Base-by-base conservation (phyloP, 2,329 filamentous ascomycete species). In the Corynespora cassiicola region DNA sequence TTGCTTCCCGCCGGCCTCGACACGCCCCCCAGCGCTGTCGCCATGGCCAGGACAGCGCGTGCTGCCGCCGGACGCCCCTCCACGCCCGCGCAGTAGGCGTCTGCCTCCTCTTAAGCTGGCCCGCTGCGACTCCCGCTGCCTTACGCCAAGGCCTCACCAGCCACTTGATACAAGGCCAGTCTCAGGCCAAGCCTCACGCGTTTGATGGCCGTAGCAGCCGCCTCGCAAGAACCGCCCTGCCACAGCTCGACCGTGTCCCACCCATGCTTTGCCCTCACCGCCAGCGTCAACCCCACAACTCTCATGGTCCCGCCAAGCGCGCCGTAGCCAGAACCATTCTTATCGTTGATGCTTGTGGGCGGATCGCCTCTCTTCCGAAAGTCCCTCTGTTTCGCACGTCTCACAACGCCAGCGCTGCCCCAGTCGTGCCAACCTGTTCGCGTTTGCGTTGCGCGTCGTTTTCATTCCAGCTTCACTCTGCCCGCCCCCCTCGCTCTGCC, bases 351-450 rank as follows among this genome's bases (percentile, higher is more conserved):
- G 60, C 64, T 57, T 38, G 31, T 45, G 36, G 29, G 47, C 65
- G 63, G 65, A 62, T 59, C 48, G 50, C 47, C 27, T 31, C 40
- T 31, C 24, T 59, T 58, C 65, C 65, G 63, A 54, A 16, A 12
- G 35, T 37, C 29, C 39, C 49, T 39, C 56, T 50, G 61, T 67
- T 64, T 66, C 56, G 61, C 41, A 44, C 50, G 59, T 65, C 62
- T 62, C 61, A 65, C 54, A 42, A 53, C 58, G 36, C 52, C 60
- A 49, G 37, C 49, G 45, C 50, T 41, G 36, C 31, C 55, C 47
- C 42, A 38, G 53, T 57, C 36, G 42, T 36, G 39, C 34, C 42
- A 39, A 38, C 34, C 14, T 4, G 3, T 20, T 15, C 21, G 18
- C 6, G 12, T 40, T 41, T 39, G 47, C 44, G 19, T 56, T 52